Percentiles rank a stretch among this genome's conserved stretches.
Conservation (phyloP, 2,329 filamentous ascomycete genomes). For the Diplodia mutila region DNA sequence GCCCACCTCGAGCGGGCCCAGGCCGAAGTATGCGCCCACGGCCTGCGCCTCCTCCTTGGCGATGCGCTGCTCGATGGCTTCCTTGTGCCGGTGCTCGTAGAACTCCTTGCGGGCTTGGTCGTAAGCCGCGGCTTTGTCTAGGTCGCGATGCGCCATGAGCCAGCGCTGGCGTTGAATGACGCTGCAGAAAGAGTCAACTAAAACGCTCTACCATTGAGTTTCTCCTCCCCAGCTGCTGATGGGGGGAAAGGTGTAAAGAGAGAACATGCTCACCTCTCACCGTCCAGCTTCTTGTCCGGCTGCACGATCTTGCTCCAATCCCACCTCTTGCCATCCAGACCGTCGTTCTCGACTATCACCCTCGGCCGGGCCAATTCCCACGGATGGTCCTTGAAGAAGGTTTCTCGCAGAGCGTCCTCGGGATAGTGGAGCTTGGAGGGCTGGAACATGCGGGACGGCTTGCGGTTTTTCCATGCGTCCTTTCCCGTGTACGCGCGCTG, state of each 20-base stretch:
- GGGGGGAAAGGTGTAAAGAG: not conserved
- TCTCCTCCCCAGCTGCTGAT: not conserved
- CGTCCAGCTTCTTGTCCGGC: constrained; percentile 74
- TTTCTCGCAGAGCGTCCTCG: constrained; percentile 78
- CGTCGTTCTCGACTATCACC: constrained; percentile 81
- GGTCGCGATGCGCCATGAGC: constrained; percentile 64
- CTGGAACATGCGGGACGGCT: constrained; percentile 76
- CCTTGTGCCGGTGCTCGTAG: constrained; percentile 78
- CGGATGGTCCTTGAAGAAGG: constrained; percentile 92
- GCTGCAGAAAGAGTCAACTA: constrained; percentile 51
- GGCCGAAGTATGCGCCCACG: constrained; percentile 88
- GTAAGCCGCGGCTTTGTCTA: constrained; percentile 73
- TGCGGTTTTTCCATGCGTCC: constrained; percentile 52
- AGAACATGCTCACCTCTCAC: constrained; percentile 68
- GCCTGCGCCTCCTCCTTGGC: constrained; percentile 85
- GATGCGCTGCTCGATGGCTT: constrained; percentile 81
- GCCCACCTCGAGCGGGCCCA: constrained; percentile 72
- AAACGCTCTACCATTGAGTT: not conserved
- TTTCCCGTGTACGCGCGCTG: constrained; percentile 33
- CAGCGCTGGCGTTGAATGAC: constrained; percentile 91
- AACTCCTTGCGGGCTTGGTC: constrained; percentile 88
- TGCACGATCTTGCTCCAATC: constrained; percentile 84
- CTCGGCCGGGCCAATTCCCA: constrained; percentile 94
- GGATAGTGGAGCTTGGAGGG: constrained; percentile 78
- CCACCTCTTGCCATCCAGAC: constrained; percentile 73